A percentile compares a stretch with the other conserved stretches of the same genome.
Conservation (phyloP, 495 filamentous ascomycete species). For the Daldinia childiae region DNA sequence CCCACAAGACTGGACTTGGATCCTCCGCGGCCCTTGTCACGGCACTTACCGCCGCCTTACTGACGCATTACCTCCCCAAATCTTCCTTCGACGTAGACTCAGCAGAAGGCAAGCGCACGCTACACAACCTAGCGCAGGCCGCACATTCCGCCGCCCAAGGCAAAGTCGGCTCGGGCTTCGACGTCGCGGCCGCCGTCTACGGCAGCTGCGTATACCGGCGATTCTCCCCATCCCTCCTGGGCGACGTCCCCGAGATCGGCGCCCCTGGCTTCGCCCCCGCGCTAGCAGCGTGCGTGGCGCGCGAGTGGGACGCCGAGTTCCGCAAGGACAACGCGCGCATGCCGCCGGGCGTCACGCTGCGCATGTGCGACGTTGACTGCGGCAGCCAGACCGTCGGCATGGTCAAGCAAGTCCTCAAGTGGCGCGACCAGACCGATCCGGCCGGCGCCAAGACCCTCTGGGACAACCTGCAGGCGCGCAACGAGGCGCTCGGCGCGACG, state of each 20-base stretch:
- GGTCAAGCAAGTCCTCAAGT: slow-evolving; percentile 89
- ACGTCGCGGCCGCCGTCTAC: slow-evolving; percentile 93
- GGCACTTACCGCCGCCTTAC: slow-evolving; percentile 82
- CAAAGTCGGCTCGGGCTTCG: slow-evolving; percentile 95
- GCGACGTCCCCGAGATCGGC: slow-evolving; percentile 69
- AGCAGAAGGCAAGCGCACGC: slow-evolving; percentile 48
- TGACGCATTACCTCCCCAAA: slow-evolving; percentile 78
- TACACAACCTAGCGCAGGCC: slow-evolving; percentile 94
- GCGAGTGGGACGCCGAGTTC: slow-evolving; percentile 80
- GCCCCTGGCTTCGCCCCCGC: slow-evolving; percentile 69
- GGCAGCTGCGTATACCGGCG: slow-evolving; percentile 90
- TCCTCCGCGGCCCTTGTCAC: slow-evolving; percentile 96
- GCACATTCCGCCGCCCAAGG: slow-evolving; percentile 96
- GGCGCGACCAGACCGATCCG: slow-evolving; percentile 75
- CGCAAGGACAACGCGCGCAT: slow-evolving; percentile 72
- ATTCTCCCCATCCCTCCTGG: slow-evolving; percentile 83
- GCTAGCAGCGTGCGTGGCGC: slow-evolving; percentile 71
- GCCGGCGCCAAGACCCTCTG: slow-evolving; percentile 75
- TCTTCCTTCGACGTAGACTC: slow-evolving; percentile 62
- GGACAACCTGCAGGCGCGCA: slow-evolving; percentile 74
- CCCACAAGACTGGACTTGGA: slow-evolving; percentile 96
- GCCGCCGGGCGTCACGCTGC: slow-evolving; percentile 76
- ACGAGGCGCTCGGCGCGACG: slow-evolving; percentile 73
- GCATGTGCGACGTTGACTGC: slow-evolving; percentile 96
- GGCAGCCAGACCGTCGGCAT: slow-evolving; percentile 93